A percentile compares a stretch with the other conserved stretches of the same genome.
Evolutionary conservation across 1,284 basidiomycete species (phyloP).

Genomic region (Peniophora sp.): DNA sequence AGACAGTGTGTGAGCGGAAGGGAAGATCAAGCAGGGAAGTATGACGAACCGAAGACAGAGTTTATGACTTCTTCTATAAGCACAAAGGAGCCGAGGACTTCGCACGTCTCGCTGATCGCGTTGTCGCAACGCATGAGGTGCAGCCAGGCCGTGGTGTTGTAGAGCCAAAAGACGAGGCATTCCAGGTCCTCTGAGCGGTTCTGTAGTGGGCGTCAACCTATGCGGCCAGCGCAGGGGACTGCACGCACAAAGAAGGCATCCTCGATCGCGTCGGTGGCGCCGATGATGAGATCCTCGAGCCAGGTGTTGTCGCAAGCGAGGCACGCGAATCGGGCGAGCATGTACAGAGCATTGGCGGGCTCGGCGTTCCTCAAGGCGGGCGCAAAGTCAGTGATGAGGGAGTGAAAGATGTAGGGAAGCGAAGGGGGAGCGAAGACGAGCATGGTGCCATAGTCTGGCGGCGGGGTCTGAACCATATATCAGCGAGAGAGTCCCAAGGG

Average conservation of each 20-base stretch:
- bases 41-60: conserved; percentile 76
- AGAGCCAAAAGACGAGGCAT: conserved; percentile 89
- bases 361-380: conserved; percentile 64
- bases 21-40: background rate
- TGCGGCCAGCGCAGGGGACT: conserved; percentile 3
- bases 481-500: conserved; percentile 2
- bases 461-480: conserved; percentile 50
- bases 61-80: conserved; percentile 86
- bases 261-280: conserved; percentile 89
- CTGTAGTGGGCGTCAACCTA: conserved; percentile 29
- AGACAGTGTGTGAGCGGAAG: conserved; percentile 10
- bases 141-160: conserved; percentile 84
- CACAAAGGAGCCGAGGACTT: conserved; percentile 72
- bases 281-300: conserved; percentile 88
- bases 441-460: conserved; percentile 71
- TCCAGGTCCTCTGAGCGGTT: conserved; percentile 79
- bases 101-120: conserved; percentile 66
- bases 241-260: conserved; percentile 80
- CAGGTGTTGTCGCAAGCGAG: conserved; percentile 80
- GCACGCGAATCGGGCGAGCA: conserved; percentile 83
- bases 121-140: conserved; percentile 86
- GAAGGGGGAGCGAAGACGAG: conserved; percentile 83
- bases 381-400: conserved; percentile 68
- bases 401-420: conserved; percentile 72
- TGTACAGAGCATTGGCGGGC: conserved; percentile 77